Evolutionary conservation across 306 rosid species (phyloP).

Genomic region (Cotoneaster glaucophyllus): DNA sequence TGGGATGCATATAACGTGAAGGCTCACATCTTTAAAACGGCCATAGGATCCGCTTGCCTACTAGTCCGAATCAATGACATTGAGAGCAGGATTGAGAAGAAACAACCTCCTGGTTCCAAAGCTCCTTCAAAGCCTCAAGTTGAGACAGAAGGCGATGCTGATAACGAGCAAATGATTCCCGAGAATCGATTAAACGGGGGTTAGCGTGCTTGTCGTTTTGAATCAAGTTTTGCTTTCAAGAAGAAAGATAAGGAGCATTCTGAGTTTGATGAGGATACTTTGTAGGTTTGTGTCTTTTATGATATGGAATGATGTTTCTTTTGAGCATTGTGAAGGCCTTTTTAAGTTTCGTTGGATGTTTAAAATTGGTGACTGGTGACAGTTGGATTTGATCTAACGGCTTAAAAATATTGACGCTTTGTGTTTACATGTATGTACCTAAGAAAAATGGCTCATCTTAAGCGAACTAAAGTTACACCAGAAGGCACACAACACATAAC

Average conservation of each 20-base stretch:
- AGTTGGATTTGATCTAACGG: too few species aligned
- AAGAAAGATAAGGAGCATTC: neutral
- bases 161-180: conserved; percentile 69
- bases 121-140: conserved; percentile 67
- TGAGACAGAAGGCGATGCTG: conserved; percentile 84
- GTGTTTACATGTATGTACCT: too few species aligned
- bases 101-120: conserved; percentile 66
- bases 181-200: conserved; percentile 1
- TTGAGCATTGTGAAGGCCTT: too few species aligned
- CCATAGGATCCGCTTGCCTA: conserved; percentile 96
- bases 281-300: neutral
- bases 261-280: neutral
- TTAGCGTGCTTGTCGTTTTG: neutral
- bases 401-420: too few species aligned
- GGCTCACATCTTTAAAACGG: conserved; percentile 92
- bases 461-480: too few species aligned
- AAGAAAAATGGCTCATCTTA: too few species aligned
- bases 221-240: neutral
- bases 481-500: too few species aligned
- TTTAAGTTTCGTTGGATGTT: too few species aligned
- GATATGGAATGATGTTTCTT: too few species aligned
- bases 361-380: too few species aligned
- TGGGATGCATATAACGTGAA: conserved; percentile 97
- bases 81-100: conserved; percentile 93
- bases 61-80: conserved; percentile 90